phyloP scores from a whole-genome alignment of 306 rosid species.

The Cucurbita pepo region DNA sequence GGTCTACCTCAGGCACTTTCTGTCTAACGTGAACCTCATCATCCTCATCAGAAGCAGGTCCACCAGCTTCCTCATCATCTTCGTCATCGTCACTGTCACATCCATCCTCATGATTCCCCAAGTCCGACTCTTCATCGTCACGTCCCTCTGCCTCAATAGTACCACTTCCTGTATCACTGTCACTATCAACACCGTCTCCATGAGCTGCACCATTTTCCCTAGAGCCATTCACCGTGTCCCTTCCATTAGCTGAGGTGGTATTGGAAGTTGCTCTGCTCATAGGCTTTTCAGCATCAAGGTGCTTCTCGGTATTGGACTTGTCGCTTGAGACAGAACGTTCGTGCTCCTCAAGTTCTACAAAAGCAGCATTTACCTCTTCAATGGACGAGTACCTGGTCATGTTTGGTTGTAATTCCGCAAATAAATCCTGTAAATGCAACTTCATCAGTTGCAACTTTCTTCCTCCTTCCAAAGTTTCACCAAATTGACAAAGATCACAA shows the following conservation, averaged over 20 bases:
- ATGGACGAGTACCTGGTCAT: slow-evolving; percentile 69
- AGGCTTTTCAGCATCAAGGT: slow-evolving; percentile 51
- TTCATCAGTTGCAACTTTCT: neutral
- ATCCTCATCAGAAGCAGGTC: slow-evolving; percentile 82
- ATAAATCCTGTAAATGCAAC: slow-evolving; percentile 50
- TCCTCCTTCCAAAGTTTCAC: neutral
- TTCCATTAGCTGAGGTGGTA: slow-evolving; percentile 34
- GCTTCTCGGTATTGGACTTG: slow-evolving; percentile 57
- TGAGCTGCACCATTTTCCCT: slow-evolving; percentile 52
- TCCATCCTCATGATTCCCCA: slow-evolving; percentile 69
- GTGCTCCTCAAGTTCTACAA: slow-evolving; percentile 75
- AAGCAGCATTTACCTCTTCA: slow-evolving; percentile 80
- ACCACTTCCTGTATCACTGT: slow-evolving; percentile 80
- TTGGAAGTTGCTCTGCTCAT: slow-evolving; percentile 32
- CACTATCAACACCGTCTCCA: slow-evolving; percentile 55
- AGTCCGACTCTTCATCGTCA: slow-evolving; percentile 72
- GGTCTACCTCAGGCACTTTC: slow-evolving; percentile 71
- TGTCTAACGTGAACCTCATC: slow-evolving; percentile 94
- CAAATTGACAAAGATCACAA: neutral
- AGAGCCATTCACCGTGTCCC: slow-evolving; percentile 38
- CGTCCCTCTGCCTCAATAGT: slow-evolving; percentile 53
- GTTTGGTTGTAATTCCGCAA: slow-evolving; percentile 86
- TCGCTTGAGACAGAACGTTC: slow-evolving; percentile 43
- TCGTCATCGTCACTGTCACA: slow-evolving; percentile 74
- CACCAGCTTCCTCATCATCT: slow-evolving; percentile 52